Evolutionary conservation across 768 basidiomycete genomes (phyloP).

Genomic region (Lactarius deliciosus): DNA sequence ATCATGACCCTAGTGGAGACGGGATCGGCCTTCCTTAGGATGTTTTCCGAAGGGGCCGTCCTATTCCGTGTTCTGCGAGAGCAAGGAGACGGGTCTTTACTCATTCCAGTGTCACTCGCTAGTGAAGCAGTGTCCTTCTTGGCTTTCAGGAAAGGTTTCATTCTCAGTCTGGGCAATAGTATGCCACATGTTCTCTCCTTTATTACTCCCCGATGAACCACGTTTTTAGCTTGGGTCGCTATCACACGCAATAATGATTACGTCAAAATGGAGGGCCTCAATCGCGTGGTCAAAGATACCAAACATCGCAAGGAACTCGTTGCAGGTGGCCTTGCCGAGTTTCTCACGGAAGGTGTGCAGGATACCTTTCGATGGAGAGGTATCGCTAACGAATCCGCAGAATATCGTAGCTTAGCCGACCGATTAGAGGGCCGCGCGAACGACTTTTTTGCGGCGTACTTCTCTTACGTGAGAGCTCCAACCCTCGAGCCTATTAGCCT

Average conservation of each 20-base stretch:
- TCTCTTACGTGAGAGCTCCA: neutral
- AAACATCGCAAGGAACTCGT: slow-evolving; percentile 72
- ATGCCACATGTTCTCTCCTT: neutral
- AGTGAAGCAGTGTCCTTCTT: slow-evolving; percentile 48
- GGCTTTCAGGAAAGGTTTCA: slow-evolving; percentile 2
- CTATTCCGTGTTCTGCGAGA: slow-evolving; percentile 55
- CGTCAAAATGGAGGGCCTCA: slow-evolving; percentile 64
- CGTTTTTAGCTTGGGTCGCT: slow-evolving; percentile 62
- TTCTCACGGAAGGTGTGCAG: slow-evolving; percentile 30
- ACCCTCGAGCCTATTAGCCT: slow-evolving; percentile 2
- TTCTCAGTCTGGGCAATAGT: slow-evolving; percentile 6
- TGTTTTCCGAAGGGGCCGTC: slow-evolving; percentile 60
- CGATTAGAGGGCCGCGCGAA: slow-evolving; percentile 19
- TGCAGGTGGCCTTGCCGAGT: slow-evolving; percentile 51
- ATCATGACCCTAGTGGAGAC: slow-evolving; percentile 46
- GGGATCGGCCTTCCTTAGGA: slow-evolving; percentile 46
- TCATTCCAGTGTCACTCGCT: slow-evolving; percentile 56
- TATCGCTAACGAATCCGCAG: neutral
- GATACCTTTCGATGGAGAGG: slow-evolving; percentile 39
- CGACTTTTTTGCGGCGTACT: slow-evolving; percentile 16
- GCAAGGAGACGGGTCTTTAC: slow-evolving; percentile 61
- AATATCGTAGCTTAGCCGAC: slow-evolving; percentile 23
- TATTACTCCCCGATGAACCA: no score
- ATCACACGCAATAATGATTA: slow-evolving; percentile 64
- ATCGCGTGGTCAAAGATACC: slow-evolving; percentile 50